Evolutionary conservation across 1,284 basidiomycete species (phyloP).

Genomic region (Neolentinus lepideus): DNA sequence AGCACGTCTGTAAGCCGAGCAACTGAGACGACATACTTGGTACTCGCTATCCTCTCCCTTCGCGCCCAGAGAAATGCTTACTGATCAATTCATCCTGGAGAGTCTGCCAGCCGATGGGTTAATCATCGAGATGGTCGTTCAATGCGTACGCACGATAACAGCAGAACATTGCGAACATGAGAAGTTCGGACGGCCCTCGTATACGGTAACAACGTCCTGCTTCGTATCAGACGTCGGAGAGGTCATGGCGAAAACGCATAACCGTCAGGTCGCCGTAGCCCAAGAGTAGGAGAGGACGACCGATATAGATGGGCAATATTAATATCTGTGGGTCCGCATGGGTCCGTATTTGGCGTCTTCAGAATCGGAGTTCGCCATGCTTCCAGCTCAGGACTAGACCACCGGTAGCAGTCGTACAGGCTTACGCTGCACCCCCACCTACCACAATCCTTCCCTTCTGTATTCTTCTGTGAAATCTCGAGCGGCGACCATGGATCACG

Average conservation of each 20-base stretch:
- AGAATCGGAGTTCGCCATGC: background rate
- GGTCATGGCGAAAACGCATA: conserved; percentile 10
- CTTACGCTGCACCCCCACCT: background rate
- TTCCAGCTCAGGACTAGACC: background rate
- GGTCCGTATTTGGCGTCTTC: background rate
- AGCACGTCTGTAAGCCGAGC: background rate
- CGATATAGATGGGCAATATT: background rate
- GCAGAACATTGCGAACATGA: conserved; percentile 61
- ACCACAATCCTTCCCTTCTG: background rate
- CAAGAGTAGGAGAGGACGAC: background rate
- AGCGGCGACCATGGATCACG: conserved; percentile 39
- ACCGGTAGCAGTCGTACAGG: background rate
- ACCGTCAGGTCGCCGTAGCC: background rate
- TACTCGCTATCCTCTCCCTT: conserved; percentile 75
- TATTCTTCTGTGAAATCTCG: background rate
- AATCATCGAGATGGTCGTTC: background rate
- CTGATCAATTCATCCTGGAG: conserved; percentile 85
- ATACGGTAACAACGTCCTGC: conserved; percentile 46
- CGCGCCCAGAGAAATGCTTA: conserved; percentile 79
- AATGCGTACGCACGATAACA: conserved; percentile 43
- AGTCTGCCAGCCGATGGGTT: conserved; percentile 32
- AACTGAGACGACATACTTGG: background rate
- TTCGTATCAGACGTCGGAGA: conserved; percentile 33
- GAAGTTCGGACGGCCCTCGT: conserved; percentile 51
- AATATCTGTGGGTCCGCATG: background rate